Base-by-base conservation (phyloP, 768 basidiomycete species). In the Amanita phalloides region DNA sequence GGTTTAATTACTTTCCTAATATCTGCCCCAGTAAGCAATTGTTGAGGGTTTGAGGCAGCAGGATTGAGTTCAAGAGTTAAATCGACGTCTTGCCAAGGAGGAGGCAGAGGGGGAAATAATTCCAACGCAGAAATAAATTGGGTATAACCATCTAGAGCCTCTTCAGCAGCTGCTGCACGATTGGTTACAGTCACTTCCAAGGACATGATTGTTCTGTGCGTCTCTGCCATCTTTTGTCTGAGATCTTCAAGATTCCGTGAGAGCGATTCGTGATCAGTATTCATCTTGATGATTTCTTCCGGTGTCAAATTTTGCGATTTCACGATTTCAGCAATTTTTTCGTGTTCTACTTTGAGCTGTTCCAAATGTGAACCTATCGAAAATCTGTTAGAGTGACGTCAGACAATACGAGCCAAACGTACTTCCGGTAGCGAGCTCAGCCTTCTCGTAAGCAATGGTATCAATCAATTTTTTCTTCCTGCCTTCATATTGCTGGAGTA, bases 241-340 rank as follows among this genome's bases (percentile, higher is more conserved):
- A 93, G 77, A 54, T 89, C 87, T 56, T 86, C 82, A 49, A 92
- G 67, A 57, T 77, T 86, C 47, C 81, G 77, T 3, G 78, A 71
- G 33, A 95, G 73, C 25, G 74, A 79, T 58, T 93, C 89, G 53
- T 91, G 86, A 57, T 97, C 93, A 4, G 81, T 81, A 59, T 86
- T 93, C 90, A 99, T 94, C 35, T 82, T 82, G 49, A 79, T 68
- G 38, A 96, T 91, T 66, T 99, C 94, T 64, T 94, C 90, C 0
- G 88, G 86, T 1, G 88, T 80, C 41, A 99, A 75, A 61, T 96
- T 94, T 65, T 99, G 96, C 30, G 71, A 79, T 60, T 83, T 84
- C 26, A 98, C 89, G 2, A 84, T 76, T 0, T 76, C 73, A 7
- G 71, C 68, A 23, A 93, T 72, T 50, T 74, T 76, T 23, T 72